These are phyloP conservation scores for Cyanodermella asteris DNA, from an alignment of 2,329 filamentous ascomycete species.

Conservation along the genomic window DNA sequence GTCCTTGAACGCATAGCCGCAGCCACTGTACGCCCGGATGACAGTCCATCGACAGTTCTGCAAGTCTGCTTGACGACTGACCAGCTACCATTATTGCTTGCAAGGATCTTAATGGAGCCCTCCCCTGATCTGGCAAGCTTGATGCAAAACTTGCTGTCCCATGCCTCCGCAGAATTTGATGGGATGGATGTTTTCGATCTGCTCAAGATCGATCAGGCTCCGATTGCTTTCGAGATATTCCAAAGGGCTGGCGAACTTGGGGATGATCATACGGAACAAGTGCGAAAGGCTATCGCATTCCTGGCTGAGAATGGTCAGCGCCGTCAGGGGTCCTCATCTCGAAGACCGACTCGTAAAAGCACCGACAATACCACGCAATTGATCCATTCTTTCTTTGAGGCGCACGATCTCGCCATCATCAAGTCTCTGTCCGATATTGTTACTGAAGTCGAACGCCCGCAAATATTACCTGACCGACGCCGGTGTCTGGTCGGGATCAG, in stretches of 20 bases:
- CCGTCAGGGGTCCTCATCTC: constrained; percentile 21
- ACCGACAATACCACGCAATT: too few species aligned
- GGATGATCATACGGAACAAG: constrained; percentile 31
- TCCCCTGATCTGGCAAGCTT: constrained; percentile 45
- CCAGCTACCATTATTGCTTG: constrained; percentile 36
- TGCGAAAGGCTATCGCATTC: constrained; percentile 27
- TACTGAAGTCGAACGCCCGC: constrained; percentile 41
- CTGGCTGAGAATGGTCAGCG: constrained; percentile 30
- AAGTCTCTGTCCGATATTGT: constrained; percentile 58
- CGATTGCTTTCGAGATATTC: constrained; percentile 59
- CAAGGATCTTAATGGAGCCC: constrained; percentile 33
- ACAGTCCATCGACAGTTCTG: too few species aligned
- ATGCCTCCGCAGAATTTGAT: constrained; percentile 49
- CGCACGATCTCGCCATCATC: constrained; percentile 70
- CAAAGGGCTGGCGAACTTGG: constrained; percentile 59
- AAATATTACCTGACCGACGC: constrained; percentile 44
- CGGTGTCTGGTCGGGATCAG: constrained; percentile 65
- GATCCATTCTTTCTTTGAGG: constrained; percentile 56
- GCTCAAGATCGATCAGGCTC: constrained; percentile 51
- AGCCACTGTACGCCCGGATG: constrained; percentile 35
- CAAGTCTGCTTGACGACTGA: constrained; percentile 37
- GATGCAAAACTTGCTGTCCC: constrained; percentile 44
- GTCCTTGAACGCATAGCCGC: constrained; percentile 63
- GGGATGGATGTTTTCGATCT: constrained; percentile 44
- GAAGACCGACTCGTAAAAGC: constrained; percentile 22